phyloP scores from a whole-genome alignment of 805 yeast genomes.

The Candida oleophila region DNA sequence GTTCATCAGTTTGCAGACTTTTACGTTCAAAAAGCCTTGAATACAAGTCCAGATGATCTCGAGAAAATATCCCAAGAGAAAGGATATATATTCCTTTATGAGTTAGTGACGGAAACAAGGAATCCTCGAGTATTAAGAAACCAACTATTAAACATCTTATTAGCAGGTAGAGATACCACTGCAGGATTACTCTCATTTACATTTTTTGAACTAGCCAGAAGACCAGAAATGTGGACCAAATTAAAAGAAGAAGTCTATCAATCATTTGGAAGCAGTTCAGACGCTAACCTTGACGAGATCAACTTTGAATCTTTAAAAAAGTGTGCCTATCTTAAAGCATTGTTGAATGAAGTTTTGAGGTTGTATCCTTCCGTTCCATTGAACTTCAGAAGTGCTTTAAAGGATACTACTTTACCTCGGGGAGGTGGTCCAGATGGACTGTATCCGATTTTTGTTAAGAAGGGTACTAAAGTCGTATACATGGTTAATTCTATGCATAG shows the following conservation, averaged over 20 bases:
- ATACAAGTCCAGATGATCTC: constrained; percentile 27
- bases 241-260: constrained; percentile 36
- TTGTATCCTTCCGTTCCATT: constrained; percentile 31
- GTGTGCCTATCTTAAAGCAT: constrained; percentile 38
- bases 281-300: constrained; percentile 30
- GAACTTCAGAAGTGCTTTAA: constrained; percentile 20
- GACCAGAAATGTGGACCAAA: constrained; percentile 35
- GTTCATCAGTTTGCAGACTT: constrained; percentile 36
- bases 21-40: constrained; percentile 40
- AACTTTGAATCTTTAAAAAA: constrained; percentile 38
- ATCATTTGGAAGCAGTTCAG: constrained; percentile 33
- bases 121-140: constrained; percentile 48
- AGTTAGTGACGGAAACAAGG: constrained; percentile 47
- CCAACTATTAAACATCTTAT: constrained; percentile 49
- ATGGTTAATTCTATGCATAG: background rate
- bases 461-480: constrained; percentile 4
- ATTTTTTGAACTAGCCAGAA: constrained; percentile 44
- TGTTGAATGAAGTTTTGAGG: constrained; percentile 36
- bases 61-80: constrained; percentile 27
- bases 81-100: constrained; percentile 47
- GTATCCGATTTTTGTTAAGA: constrained; percentile 18
- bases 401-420: constrained; percentile 21
- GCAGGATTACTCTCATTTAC: constrained; percentile 49
- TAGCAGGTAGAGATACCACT: constrained; percentile 59
- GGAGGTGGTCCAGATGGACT: constrained; percentile 29